These are phyloP conservation scores for Eucalyptus regnans DNA, from an alignment of 345 rosid species.

Conservation along the genomic window DNA sequence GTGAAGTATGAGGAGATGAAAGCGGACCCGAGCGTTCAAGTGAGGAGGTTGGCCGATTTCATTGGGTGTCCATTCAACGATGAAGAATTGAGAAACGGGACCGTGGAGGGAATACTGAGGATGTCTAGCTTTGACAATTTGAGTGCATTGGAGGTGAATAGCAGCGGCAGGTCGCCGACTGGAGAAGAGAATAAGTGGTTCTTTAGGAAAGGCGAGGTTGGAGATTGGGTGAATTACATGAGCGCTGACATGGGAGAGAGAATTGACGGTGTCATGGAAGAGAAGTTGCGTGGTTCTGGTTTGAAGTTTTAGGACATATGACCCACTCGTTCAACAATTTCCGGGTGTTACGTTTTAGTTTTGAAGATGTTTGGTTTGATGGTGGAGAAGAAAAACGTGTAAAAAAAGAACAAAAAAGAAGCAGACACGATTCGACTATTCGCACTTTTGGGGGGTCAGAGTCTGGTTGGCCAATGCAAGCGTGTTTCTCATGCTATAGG, in stretches of 20 bases:
- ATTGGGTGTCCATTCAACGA: conserved; percentile 13
- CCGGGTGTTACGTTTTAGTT: too few species aligned
- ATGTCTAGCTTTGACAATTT: conserved; percentile 23
- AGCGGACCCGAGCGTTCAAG: neutral
- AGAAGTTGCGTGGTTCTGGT: neutral
- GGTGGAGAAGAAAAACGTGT: too few species aligned
- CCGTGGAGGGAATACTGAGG: conserved; percentile 2
- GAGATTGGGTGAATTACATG: neutral
- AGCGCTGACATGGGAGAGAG: neutral
- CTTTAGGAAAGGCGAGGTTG: conserved; percentile 7
- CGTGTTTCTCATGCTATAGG: too few species aligned
- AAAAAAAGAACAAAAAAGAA: too few species aligned
- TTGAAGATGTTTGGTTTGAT: neutral
- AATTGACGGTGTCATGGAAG: neutral
- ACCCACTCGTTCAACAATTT: neutral
- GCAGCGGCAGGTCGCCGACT: neutral
- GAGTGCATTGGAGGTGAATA: conserved; percentile 10
- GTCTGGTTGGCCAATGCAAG: too few species aligned
- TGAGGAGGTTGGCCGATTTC: conserved; percentile 19
- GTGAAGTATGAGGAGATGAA: too few species aligned
- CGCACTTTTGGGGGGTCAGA: too few species aligned
- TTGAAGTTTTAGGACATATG: neutral
- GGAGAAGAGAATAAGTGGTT: conserved; percentile 3
- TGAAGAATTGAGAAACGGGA: neutral
- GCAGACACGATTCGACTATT: too few species aligned